Conservation (phyloP, 257 asterid genomes). For the Fraxinus pennsylvanica region DNA sequence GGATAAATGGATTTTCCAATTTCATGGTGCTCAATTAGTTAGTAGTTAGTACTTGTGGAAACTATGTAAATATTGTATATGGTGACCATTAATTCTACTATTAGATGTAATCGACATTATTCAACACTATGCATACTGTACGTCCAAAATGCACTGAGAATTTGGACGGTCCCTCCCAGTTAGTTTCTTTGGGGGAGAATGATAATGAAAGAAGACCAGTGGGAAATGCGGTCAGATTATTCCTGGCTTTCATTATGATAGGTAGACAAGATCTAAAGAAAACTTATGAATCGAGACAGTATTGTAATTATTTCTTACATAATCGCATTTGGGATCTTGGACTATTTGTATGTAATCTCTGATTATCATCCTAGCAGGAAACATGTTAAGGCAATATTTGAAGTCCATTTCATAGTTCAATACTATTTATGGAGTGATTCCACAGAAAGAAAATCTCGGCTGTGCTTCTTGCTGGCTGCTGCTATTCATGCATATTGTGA, state of each 20-base stretch:
- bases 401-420: background rate
- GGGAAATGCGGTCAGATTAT: background rate
- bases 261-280: background rate
- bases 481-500: background rate
- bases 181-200: background rate
- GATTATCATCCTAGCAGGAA: background rate
- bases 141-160: background rate
- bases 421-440: background rate
- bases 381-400: background rate
- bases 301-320: background rate
- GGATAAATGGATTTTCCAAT: background rate
- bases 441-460: background rate
- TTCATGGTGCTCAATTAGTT: background rate
- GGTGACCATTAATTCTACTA: background rate
- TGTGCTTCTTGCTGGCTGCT: background rate
- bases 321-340: background rate
- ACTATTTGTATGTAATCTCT: background rate
- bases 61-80: background rate
- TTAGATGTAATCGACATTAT: background rate
- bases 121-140: background rate
- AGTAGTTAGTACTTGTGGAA: background rate
- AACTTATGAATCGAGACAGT: background rate
- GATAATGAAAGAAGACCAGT: background rate
- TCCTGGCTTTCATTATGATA: background rate
- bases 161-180: background rate